Evolutionary conservation across 2,329 filamentous ascomycete species (phyloP).

Genomic region (Neonectria hederae): DNA sequence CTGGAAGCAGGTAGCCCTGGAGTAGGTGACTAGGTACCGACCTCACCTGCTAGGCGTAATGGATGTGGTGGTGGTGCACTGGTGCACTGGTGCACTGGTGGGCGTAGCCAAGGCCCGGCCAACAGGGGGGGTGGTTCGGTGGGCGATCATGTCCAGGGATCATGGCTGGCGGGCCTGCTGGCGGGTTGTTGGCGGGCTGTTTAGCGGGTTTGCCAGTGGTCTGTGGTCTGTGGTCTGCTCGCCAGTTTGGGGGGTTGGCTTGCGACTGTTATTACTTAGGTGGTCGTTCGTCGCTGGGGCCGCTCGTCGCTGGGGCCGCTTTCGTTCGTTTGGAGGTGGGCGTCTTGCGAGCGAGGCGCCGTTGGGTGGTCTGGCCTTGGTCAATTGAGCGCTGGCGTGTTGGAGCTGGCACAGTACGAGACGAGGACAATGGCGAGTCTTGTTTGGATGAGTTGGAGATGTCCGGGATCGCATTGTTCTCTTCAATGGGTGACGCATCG

Average conservation of each 20-base stretch:
- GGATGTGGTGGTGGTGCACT: no score
- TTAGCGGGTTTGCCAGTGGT: slow-evolving; percentile 8
- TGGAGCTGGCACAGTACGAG: background rate
- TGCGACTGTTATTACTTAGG: no score
- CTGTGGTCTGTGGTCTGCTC: slow-evolving; percentile 13
- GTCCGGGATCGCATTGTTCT: background rate
- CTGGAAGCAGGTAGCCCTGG: slow-evolving; percentile 12
- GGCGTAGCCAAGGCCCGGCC: background rate
- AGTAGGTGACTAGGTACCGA: background rate
- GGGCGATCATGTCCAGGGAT: slow-evolving; percentile 40
- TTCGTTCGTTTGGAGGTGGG: background rate
- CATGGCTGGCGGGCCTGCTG: slow-evolving; percentile 22
- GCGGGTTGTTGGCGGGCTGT: background rate
- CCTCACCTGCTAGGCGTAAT: background rate
- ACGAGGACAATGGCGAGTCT: background rate
- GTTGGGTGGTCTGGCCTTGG: background rate
- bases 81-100: no score
- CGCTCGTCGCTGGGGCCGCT: background rate
- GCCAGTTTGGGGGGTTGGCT: background rate
- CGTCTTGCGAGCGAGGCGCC: background rate
- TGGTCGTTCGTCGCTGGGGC: background rate
- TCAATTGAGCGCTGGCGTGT: background rate
- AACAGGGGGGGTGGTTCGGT: slow-evolving; percentile 33
- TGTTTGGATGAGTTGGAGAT: background rate
- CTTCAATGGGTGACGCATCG: background rate